Base-by-base conservation (phyloP, 176 grass and related monocot species). In the Oropetium thomaeum region DNA sequence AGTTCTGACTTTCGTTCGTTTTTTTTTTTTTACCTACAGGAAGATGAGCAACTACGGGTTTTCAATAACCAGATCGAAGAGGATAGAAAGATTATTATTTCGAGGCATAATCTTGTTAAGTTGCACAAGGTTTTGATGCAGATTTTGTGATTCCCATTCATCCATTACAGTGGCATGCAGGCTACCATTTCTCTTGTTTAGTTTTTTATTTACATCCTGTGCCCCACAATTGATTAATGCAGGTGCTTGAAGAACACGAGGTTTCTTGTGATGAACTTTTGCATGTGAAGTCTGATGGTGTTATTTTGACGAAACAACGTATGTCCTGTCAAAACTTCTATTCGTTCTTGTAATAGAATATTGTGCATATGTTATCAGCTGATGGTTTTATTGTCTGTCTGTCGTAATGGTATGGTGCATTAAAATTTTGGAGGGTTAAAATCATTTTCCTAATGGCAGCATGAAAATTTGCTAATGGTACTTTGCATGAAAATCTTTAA, bases 41-140 rank as follows among this genome's bases (percentile, higher is more conserved):
- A 93, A 89, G 90, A 84, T 9, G 85, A 93, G 55, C 82, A 89
- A 67, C 80, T 90, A 30, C 79, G 77, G 74, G 61, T 83, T 84
- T 97, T 97, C 58, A 87, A 90, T 75, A 97, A 93, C 58, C 87
- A 97, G 52, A 93, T 97, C 17, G 83, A 97, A 69, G 93, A 93
- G 69, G 93, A 97, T 81, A 88, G 90, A 62, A 97, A 87, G 81
- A 97, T 97, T 51, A 97, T 97, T 67, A 86, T 93, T 85, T 89
- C 90, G 73, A 90, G 93, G 69, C 85, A 89, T 76, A 97, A 93
- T 74, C 93, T 97, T 63, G 82, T 87, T 58, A 91, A 97, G 87
- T 85, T 97, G 37, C 85, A 97, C 59, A 93, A 97, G 93, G 93
- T 97, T 51, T 81, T 73, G 16, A 62, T 62, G 69, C 69, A 49